Evolutionary conservation across 1,284 basidiomycete species (phyloP).

Genomic region (Cryptococcus depauperatus): DNA sequence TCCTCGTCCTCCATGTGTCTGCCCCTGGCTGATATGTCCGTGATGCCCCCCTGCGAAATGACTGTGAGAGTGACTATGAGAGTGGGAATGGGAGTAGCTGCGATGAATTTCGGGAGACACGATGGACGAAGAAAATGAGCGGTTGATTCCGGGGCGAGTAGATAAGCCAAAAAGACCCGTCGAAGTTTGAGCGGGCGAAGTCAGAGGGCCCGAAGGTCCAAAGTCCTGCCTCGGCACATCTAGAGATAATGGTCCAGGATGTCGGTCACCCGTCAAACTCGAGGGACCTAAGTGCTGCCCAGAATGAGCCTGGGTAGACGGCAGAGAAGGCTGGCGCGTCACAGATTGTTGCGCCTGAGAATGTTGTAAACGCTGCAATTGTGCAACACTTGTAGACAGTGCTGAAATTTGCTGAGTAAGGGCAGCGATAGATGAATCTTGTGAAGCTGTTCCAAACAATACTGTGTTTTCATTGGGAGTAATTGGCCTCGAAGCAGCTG

Average conservation of each 20-base stretch:
- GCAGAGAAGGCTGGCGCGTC: slow-evolving; percentile 8
- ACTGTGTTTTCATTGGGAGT: slow-evolving; percentile 2
- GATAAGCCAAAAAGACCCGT: neutral
- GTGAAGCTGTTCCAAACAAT: neutral
- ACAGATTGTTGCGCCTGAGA: slow-evolving; percentile 13
- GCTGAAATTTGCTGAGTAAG: slow-evolving; percentile 73
- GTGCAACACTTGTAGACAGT: slow-evolving; percentile 73
- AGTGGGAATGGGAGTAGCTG: neutral
- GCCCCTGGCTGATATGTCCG: neutral
- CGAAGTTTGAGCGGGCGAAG: slow-evolving; percentile 4
- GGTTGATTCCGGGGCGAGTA: slow-evolving; percentile 17
- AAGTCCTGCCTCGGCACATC: slow-evolving; percentile 8
- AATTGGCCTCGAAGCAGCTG: slow-evolving; percentile 5
- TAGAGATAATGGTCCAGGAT: slow-evolving; percentile 8
- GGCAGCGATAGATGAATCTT: slow-evolving; percentile 47
- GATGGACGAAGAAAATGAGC: slow-evolving; percentile 18
- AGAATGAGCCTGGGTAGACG: slow-evolving; percentile 4
- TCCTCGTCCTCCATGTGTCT: neutral
- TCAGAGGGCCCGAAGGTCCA: slow-evolving; percentile 10
- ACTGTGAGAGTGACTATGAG: neutral
- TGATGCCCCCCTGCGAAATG: neutral
- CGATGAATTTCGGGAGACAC: slow-evolving; percentile 4
- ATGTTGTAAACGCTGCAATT: slow-evolving; percentile 49
- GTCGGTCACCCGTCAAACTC: slow-evolving; percentile 1
- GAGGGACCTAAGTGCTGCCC: slow-evolving; percentile 1